Evolutionary conservation across 768 basidiomycete species (phyloP), one percentile per base, ranked within the genome.

Genomic region (Sarcodon sp.): DNA sequence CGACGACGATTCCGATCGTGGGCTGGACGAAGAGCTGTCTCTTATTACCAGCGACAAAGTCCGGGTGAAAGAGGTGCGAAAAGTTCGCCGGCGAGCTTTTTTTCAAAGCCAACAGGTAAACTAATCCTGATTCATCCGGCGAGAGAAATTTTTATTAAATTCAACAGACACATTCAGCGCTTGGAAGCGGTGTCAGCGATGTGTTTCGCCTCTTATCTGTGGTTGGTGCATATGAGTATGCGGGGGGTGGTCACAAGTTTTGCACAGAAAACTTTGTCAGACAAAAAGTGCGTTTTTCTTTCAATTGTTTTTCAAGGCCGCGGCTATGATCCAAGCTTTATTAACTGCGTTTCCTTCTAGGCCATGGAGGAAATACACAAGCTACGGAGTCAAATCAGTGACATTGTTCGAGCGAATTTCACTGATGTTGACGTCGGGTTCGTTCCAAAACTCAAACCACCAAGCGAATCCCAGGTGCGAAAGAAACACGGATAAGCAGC

Each of bases 281-380:
- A 52, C 73, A 74, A 0, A 98, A 97, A 73, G 93, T 91, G 57
- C 34, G 68, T 52, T 7, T 6, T 44, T 21, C 4, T 13, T 16
- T 47, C 7, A 7, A 2, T 1, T 27, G 35, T 32, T 41, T 5
- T 4, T 18, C 33, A n/a, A 2, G 21, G 9, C 43, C 45, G 37
- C 10, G 44, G 46, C 33, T 6, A 13, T 45, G 33, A 27, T 37
- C 31, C 33, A 7, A 44, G 41, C 4, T 36, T 9, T 6, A 16
- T 33, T 8, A 34, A 11, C 4, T 44, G 11, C 5, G 13, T 9
- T n/a, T 35, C n/a, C 4, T 27, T 27, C 7, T 49, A 97, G 93
- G 88, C 91, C 0, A 98, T 99, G 93, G 88, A 96, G 65, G 96
- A 99, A 67, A 94, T 96, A 34, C 96, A 93, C 63, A 97, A 98